A percentile compares a stretch with the other conserved stretches of the same genome.
phyloP scores from a whole-genome alignment of 352 stramenopile species.

The Pythium guiyangense region DNA sequence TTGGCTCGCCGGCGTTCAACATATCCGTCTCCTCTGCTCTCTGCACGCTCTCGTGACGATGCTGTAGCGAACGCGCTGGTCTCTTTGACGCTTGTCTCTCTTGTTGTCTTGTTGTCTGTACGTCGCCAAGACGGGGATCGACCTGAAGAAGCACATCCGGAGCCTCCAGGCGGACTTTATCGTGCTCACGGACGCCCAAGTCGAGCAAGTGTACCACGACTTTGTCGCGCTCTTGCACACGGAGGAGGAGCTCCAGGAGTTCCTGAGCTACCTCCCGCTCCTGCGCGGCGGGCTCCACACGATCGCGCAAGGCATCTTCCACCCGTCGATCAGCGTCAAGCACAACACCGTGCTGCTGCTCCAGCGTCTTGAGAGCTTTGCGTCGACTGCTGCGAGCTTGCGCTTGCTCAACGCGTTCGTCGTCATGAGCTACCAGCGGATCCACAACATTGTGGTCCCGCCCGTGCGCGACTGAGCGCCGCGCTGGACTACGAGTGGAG shows the following conservation, averaged over 20 bases:
- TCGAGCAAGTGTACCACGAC: conserved; percentile 82
- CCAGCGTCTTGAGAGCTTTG: conserved; percentile 77
- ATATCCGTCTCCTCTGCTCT: conserved; percentile 62
- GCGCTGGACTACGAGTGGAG: too few relatives aligned
- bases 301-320: conserved; percentile 83
- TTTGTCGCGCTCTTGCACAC: conserved; percentile 68
- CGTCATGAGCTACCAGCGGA: conserved; percentile 81
- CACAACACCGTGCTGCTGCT: conserved; percentile 86
- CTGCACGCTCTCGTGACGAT: conserved; percentile 36
- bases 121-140: conserved; percentile 72
- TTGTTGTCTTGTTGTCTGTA: conserved; percentile 34
- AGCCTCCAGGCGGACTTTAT: conserved; percentile 71
- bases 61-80: neutral
- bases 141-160: conserved; percentile 79
- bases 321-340: conserved; percentile 84
- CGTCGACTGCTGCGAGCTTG: conserved; percentile 67
- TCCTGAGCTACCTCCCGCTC: conserved; percentile 78
- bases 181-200: conserved; percentile 68
- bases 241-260: conserved; percentile 79
- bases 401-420: conserved; percentile 73
- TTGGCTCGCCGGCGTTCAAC: conserved; percentile 73
- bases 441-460: conserved; percentile 71
- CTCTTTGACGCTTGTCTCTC: conserved; percentile 39
- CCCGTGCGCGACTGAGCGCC: conserved; percentile 22
- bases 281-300: conserved; percentile 73